phyloP scores from a whole-genome alignment of 768 basidiomycete genomes.

The Lactarius trivialis region DNA sequence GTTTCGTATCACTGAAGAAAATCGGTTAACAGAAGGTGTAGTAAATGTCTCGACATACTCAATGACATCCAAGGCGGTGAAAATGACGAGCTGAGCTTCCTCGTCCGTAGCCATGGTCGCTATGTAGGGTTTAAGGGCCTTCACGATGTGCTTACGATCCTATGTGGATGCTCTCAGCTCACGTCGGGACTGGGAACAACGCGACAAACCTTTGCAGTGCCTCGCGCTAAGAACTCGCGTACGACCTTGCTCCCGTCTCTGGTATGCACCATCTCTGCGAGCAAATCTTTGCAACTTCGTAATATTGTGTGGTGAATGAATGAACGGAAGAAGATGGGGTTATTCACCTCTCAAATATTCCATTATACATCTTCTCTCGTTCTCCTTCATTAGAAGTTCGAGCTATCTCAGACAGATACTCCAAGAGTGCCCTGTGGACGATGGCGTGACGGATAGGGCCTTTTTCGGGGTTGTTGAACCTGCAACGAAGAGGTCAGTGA shows the following conservation, averaged over 20 bases:
- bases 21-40: neutral
- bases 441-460: conserved; percentile 81
- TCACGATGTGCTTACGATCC: conserved; percentile 90
- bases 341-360: conserved; percentile 70
- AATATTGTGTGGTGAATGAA: neutral
- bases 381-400: conserved; percentile 55
- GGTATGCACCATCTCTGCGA: conserved; percentile 93
- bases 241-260: conserved; percentile 84
- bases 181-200: neutral
- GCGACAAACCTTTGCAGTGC: conserved; percentile 65
- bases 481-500: conserved; percentile 29
- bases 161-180: conserved; percentile 24
- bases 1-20: conserved; percentile 74
- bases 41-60: conserved; percentile 50
- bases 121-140: conserved; percentile 83
- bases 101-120: conserved; percentile 84
- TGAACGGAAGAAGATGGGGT: neutral
- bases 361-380: conserved; percentile 64
- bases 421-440: conserved; percentile 82
- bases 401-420: conserved; percentile 65
- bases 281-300: conserved; percentile 68
- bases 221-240: conserved; percentile 76
- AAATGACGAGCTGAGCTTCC: conserved; percentile 84
- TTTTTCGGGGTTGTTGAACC: conserved; percentile 90
- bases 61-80: conserved; percentile 83